phyloP scores from a whole-genome alignment of 202 grass and related monocot genomes.

The Brachypodium distachyon region DNA sequence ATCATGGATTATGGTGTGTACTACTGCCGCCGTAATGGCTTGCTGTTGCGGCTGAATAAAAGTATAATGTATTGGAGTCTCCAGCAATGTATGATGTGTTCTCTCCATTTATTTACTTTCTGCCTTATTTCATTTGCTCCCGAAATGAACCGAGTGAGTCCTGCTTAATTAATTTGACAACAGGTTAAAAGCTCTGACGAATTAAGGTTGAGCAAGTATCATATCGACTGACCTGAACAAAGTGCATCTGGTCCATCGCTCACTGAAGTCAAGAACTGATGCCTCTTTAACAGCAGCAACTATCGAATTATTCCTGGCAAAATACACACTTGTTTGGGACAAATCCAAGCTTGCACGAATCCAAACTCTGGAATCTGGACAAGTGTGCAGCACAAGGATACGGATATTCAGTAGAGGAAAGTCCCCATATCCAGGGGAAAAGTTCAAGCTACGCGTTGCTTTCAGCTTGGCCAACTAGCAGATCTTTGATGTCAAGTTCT shows the following conservation, averaged over 20 bases:
- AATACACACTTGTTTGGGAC: background rate
- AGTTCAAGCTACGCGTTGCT: background rate
- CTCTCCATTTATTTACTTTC: background rate
- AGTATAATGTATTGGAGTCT: constrained; percentile 6
- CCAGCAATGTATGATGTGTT: background rate
- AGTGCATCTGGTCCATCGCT: background rate
- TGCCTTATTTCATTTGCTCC: too few relatives aligned
- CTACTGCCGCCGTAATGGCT: background rate
- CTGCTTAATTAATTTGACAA: background rate
- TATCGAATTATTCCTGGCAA: background rate
- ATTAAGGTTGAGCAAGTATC: background rate
- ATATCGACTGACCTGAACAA: background rate
- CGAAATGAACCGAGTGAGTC: background rate
- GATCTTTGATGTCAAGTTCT: background rate
- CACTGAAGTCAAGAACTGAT: background rate
- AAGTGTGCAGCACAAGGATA: background rate
- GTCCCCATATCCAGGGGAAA: background rate
- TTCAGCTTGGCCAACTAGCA: background rate
- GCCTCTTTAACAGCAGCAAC: background rate
- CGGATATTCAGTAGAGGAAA: background rate
- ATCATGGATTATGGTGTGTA: constrained; percentile 19
- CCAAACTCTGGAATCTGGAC: background rate
- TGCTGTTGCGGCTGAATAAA: background rate
- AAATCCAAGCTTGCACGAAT: background rate
- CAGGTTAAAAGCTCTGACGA: background rate